phyloP scores from a whole-genome alignment of 139 green algal species.

The Medakamo hakoo region DNA sequence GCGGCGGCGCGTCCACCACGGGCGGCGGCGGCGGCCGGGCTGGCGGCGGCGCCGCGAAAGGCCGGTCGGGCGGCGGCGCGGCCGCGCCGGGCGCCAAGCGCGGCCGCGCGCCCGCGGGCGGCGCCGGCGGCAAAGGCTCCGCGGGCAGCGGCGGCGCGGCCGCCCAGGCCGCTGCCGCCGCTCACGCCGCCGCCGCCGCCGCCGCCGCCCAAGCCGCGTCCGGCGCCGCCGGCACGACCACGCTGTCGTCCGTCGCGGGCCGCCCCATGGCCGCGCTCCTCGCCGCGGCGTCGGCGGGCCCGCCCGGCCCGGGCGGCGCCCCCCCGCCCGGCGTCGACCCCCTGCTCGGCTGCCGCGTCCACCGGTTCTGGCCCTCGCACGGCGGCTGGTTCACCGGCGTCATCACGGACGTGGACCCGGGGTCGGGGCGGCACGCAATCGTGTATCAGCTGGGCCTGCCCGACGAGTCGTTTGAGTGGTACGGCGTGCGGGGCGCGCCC shows the following conservation, averaged over 20 bases:
- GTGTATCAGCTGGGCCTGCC: slow-evolving; percentile 11
- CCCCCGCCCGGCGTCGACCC: slow-evolving; percentile 1
- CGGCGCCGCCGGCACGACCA: too few relatives aligned
- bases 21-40: slow-evolving; percentile 1
- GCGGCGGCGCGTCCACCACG: background rate
- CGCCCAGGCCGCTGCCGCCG: background rate
- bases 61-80: background rate
- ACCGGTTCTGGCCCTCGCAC: slow-evolving; percentile 8
- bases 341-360: slow-evolving; percentile 7
- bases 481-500: background rate
- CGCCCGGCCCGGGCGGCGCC: background rate
- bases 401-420: slow-evolving; percentile 5
- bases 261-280: too few relatives aligned
- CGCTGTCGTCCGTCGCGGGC: too few relatives aligned
- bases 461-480: slow-evolving; percentile 17
- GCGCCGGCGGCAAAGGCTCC: too few relatives aligned
- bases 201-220: too few relatives aligned
- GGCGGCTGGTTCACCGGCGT: slow-evolving; percentile 15
- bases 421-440: slow-evolving; percentile 9
- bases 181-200: too few relatives aligned
- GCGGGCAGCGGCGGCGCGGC: too few relatives aligned
- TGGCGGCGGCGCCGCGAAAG: background rate
- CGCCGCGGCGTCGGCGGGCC: too few relatives aligned
- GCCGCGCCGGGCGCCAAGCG: background rate
- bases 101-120: background rate